These are phyloP conservation scores for Talaromyces islandicus DNA, from an alignment of 2,329 filamentous ascomycete species.

Conservation along the genomic window DNA sequence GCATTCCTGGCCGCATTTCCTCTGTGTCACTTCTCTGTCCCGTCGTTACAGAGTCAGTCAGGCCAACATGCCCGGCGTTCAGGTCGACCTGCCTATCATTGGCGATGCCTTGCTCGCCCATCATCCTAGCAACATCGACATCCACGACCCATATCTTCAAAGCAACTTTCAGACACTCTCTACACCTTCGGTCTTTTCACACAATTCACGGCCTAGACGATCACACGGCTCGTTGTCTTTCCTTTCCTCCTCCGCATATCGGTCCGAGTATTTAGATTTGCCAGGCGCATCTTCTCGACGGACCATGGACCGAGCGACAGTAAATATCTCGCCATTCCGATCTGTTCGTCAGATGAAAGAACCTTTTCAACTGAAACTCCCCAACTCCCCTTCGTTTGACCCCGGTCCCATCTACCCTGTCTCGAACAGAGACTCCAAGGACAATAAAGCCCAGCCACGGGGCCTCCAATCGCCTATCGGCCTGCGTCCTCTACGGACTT, in stretches of 20 bases:
- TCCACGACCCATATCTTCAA: constrained; percentile 6
- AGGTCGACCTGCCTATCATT: constrained; percentile 18
- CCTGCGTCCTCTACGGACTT: constrained; percentile 24
- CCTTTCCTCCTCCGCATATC: constrained; percentile 24
- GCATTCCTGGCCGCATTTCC: constrained; percentile 6
- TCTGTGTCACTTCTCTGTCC: constrained; percentile 4
- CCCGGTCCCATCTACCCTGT: constrained; percentile 7
- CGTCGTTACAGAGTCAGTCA: constrained; percentile 12
- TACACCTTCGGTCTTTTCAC: constrained; percentile 18
- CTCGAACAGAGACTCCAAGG: constrained; percentile 8
- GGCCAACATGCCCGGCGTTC: constrained; percentile 25
- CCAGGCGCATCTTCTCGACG: constrained; percentile 20
- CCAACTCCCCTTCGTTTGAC: constrained; percentile 28
- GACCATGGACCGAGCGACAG: constrained; percentile 19
- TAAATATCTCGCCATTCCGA: constrained; percentile 31
- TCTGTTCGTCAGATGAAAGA: constrained; percentile 35
- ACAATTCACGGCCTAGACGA: constrained; percentile 26
- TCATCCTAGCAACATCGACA: constrained; percentile 3
- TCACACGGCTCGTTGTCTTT: constrained; percentile 30
- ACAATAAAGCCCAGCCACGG: constrained; percentile 15
- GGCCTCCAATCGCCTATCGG: constrained; percentile 16
- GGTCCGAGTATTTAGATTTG: constrained; percentile 24
- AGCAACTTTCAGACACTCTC: constrained; percentile 14
- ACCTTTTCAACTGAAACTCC: constrained; percentile 31
- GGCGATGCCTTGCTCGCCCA: constrained; percentile 14